These are phyloP conservation scores for Leccinum rimulosum DNA, from an alignment of 768 basidiomycete species.

Conservation along the genomic window DNA sequence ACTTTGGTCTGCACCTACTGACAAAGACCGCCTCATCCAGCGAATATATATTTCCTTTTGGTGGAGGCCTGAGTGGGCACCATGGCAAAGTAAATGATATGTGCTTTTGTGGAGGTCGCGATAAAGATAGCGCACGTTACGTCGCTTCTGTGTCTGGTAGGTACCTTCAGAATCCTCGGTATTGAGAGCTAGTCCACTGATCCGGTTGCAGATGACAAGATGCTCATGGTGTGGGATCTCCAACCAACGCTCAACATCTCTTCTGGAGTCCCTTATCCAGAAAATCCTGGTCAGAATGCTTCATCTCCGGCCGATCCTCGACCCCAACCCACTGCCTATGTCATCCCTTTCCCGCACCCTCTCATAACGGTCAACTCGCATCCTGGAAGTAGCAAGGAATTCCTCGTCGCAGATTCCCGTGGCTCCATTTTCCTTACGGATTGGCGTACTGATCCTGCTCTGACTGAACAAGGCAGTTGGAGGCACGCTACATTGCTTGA, in stretches of 20 bases:
- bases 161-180: background rate
- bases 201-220: constrained; percentile 61
- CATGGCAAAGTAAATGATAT: constrained; percentile 77
- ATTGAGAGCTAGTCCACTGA: constrained; percentile 1
- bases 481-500: constrained; percentile 66
- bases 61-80: constrained; percentile 78
- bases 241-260: constrained; percentile 50
- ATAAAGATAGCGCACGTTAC: constrained; percentile 65
- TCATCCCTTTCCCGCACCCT: constrained; percentile 71
- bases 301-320: constrained; percentile 37
- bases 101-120: constrained; percentile 74
- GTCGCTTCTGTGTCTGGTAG: constrained; percentile 79
- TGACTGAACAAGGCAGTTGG: constrained; percentile 49
- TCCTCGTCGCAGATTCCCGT: constrained; percentile 71
- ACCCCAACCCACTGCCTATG: constrained; percentile 75
- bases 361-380: constrained; percentile 68
- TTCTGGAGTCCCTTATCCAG: constrained; percentile 35
- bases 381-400: constrained; percentile 70
- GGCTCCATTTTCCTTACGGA: constrained; percentile 79
- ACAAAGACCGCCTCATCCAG: constrained; percentile 48
- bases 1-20: constrained; percentile 71
- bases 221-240: constrained; percentile 88
- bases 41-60: constrained; percentile 66
- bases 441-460: constrained; percentile 73
- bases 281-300: constrained; percentile 27